Base-by-base conservation (phyloP, 352 stramenopile genomes). In the Globisporangium paroecandrum region DNA sequence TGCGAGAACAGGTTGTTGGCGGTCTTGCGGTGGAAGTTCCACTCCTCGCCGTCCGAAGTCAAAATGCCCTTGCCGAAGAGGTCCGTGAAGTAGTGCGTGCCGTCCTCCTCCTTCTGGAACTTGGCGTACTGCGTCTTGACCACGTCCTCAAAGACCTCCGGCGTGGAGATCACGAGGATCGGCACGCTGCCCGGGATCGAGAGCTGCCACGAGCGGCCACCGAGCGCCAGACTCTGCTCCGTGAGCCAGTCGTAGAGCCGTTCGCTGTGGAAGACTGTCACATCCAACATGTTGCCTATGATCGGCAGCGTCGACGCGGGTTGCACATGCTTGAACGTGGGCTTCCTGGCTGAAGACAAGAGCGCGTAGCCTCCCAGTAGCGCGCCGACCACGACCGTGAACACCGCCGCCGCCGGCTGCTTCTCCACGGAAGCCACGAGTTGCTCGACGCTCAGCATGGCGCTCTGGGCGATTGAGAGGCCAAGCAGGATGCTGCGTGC, bases 1-100 rank as follows among this genome's bases (percentile, higher is more conserved):
- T 41, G 12, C 12, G 24, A 25, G 12, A 38, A 58, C 9, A 58
- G 5, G 13, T 36, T 29, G 53, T 2, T 36, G 65, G 87, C 89
- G 1, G 71, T 87, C 71, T 94, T 93, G 66, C 87, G 82, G 66
- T 96, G 89, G 38, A 80, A 63, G 6, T 61, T 62, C 87, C 89
- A 95, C 32, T 62, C 69, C 29, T 77, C 63, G 0, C 82, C 79
- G 49, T 94, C 85, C 12, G 73, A 70, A 6, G 70, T 76, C 58
- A 94, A 85, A 68, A 95, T 93, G 51, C 84, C 83, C 27, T 83
- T 76, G 51, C 86, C n/a, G 25, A 53, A 53, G 79, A 55, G 93
- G 64, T 69, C 66, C 27, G 87, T 74, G 24, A 79, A 71, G 20
- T 70, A 66, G 61, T 64, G 55, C 77, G 83, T 13, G 63, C 76